Conservation (phyloP, 768 basidiomycete genomes). For the Wakefieldia striispora region DNA sequence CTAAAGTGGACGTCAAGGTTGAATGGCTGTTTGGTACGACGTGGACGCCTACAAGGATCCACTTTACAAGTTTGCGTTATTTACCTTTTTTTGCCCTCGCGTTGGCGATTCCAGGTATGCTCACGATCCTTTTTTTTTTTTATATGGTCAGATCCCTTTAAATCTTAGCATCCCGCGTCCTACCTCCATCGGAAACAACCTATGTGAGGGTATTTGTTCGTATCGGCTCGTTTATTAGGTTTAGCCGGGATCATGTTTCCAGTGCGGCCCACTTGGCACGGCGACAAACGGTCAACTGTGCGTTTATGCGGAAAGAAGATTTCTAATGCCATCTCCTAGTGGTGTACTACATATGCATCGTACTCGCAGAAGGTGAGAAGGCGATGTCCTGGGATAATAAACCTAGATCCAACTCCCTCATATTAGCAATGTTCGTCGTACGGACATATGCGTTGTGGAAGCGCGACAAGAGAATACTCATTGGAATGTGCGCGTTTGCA, state of each 20-base stretch:
- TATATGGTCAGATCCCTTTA: not conserved
- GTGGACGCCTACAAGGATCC: constrained; percentile 18
- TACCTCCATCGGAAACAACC: not conserved
- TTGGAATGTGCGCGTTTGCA: constrained; percentile 13
- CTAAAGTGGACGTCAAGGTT: constrained; percentile 4
- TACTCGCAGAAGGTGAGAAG: constrained; percentile 18
- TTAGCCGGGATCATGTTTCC: not conserved
- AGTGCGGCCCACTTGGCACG: constrained; percentile 14
- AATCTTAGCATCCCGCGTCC: constrained; percentile 3
- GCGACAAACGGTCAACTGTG: constrained; percentile 5
- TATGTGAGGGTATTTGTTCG: constrained; percentile 9
- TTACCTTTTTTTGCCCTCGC: constrained; percentile 16
- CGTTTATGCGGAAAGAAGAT: not conserved
- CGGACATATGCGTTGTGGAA: constrained; percentile 22
- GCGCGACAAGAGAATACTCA: constrained; percentile 14
- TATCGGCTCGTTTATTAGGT: not conserved
- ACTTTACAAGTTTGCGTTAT: constrained; percentile 20
- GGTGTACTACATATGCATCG: constrained; percentile 12
- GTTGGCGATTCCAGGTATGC: constrained; percentile 14
- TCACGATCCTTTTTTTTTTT: not conserved
- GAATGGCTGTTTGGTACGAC: constrained; percentile 15
- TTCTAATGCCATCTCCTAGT: constrained; percentile 1
- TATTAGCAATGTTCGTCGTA: constrained; percentile 15
- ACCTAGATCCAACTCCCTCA: not conserved
- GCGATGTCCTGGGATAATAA: not conserved